Conservation (phyloP, 2,329 filamentous ascomycete species). For the Helicocarpus griseus region DNA sequence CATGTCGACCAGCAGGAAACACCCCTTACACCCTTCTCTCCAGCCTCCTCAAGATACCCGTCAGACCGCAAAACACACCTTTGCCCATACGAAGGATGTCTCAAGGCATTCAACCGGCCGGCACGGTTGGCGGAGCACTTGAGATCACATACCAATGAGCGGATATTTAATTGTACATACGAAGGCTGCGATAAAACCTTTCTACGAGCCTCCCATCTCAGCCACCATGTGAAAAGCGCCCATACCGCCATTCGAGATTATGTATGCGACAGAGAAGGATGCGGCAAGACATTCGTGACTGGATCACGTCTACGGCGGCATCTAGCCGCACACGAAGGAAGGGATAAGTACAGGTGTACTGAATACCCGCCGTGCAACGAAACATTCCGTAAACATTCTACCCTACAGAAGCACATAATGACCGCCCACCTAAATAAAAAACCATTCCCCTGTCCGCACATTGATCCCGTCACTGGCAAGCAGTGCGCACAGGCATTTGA, state of each 20-base stretch:
- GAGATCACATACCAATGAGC: conserved; percentile 75
- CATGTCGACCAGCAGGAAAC: conserved; percentile 32
- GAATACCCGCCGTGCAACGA: conserved; percentile 61
- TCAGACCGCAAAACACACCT: conserved; percentile 66
- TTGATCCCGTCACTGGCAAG: conserved; percentile 43
- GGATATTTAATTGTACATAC: conserved; percentile 64
- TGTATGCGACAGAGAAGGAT: conserved; percentile 60
- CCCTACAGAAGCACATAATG: conserved; percentile 71
- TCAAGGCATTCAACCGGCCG: conserved; percentile 79
- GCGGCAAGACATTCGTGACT: conserved; percentile 72
- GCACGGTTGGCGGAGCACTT: conserved; percentile 70
- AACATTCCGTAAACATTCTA: conserved; percentile 79
- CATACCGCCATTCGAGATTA: conserved; percentile 65
- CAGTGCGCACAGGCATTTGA: conserved; percentile 63
- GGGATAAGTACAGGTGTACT: conserved; percentile 65
- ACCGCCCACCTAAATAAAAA: conserved; percentile 63
- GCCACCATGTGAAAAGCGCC: conserved; percentile 72
- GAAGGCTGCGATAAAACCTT: conserved; percentile 72
- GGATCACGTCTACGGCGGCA: conserved; percentile 69
- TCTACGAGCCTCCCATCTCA: conserved; percentile 74
- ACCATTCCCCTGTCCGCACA: conserved; percentile 59
- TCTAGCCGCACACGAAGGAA: conserved; percentile 64
- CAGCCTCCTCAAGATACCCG: conserved; percentile 39
- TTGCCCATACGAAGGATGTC: conserved; percentile 65
- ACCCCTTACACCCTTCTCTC: conserved; percentile 43